phyloP scores from a whole-genome alignment of 345 rosid genomes.

The Corymbia maculata region DNA sequence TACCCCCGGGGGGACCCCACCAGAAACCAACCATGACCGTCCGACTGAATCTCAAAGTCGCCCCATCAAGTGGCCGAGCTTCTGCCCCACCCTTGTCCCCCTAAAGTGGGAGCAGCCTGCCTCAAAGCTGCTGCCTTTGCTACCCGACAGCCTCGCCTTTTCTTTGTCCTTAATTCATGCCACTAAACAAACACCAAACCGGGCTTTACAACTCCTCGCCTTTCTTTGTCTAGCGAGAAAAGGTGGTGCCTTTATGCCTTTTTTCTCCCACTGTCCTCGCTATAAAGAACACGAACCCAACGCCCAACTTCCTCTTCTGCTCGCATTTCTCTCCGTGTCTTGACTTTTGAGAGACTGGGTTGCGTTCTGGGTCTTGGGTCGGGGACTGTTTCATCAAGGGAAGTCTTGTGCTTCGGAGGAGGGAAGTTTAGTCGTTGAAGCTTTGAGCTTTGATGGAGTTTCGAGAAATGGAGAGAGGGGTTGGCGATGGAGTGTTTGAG shows the following conservation, averaged over 20 bases:
- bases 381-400: neutral
- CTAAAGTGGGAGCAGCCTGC: constrained; percentile 40
- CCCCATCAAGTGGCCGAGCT: neutral
- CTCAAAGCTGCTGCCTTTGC: constrained; percentile 55
- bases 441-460: neutral
- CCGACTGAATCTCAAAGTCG: neutral
- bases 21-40: neutral
- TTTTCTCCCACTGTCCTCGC: neutral
- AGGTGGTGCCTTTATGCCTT: neutral
- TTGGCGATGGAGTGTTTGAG: constrained; percentile 15
- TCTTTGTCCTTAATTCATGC: constrained; percentile 58
- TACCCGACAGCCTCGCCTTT: constrained; percentile 69
- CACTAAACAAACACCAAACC: neutral
- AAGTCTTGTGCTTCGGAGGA: neutral
- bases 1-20: neutral
- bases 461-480: constrained; percentile 15
- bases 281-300: constrained; percentile 18
- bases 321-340: constrained; percentile 8
- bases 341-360: neutral
- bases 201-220: neutral
- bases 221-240: neutral
- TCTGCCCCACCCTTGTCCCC: constrained; percentile 84
- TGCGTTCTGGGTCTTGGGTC: neutral
- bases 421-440: neutral
- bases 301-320: neutral